Percentiles rank a stretch among this genome's conserved stretches.
phyloP scores from a whole-genome alignment of 805 yeast genomes.

The Komagataella ulmi region DNA sequence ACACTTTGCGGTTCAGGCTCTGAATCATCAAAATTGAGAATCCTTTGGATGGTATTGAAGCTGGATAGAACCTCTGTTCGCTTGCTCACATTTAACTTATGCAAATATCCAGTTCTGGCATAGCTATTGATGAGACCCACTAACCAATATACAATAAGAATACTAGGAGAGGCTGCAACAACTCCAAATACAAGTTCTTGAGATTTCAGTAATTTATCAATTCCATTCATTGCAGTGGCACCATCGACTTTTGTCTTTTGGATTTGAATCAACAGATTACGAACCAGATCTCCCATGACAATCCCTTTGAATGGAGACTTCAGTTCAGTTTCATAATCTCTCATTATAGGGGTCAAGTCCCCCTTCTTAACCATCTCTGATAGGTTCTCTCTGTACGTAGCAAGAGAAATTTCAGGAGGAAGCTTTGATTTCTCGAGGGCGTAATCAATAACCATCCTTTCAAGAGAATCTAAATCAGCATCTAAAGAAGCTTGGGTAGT shows the following conservation, averaged over 20 bases:
- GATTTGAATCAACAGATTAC: conserved; percentile 78
- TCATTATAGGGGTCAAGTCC: conserved; percentile 68
- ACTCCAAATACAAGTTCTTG: conserved; percentile 92
- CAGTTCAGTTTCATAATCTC: conserved; percentile 66
- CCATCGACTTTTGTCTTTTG: conserved; percentile 96
- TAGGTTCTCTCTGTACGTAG: conserved; percentile 15
- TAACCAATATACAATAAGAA: conserved; percentile 39
- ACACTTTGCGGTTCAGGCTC: conserved; percentile 7
- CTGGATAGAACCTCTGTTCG: not conserved
- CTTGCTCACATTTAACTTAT: conserved; percentile 17
- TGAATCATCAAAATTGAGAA: conserved; percentile 20
- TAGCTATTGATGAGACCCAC: conserved; percentile 16
- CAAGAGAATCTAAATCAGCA: conserved; percentile 69
- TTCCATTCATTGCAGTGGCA: conserved; percentile 78
- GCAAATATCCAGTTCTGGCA: conserved; percentile 22
- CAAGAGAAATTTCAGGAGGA: not conserved
- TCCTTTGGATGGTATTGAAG: conserved; percentile 22
- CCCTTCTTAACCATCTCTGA: conserved; percentile 49
- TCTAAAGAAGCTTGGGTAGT: conserved; percentile 68
- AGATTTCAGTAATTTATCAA: conserved; percentile 76
- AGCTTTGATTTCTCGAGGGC: conserved; percentile 19
- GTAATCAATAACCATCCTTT: conserved; percentile 79
- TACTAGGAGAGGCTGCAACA: conserved; percentile 78
- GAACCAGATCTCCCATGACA: conserved; percentile 54
- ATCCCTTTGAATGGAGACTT: conserved; percentile 53